phyloP scores from a whole-genome alignment of 768 basidiomycete species.

The Termitomyces sp. region DNA sequence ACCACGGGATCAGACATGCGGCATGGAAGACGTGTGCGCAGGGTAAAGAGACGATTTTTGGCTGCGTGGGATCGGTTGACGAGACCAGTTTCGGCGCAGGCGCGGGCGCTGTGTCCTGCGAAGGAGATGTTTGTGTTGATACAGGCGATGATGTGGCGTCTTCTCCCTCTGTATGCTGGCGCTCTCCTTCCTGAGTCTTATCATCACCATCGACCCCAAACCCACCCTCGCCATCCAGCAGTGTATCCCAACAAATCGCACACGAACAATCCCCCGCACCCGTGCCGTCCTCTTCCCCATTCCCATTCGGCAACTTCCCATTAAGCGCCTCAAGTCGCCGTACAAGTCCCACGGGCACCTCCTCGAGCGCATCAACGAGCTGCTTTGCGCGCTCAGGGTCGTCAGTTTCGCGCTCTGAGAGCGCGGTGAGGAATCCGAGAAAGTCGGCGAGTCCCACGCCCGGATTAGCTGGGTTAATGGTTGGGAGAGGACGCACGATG shows the following conservation, averaged over 20 bases:
- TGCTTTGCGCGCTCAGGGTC: conserved; percentile 63
- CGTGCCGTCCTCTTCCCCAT: conserved; percentile 20
- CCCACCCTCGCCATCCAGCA: conserved; percentile 45
- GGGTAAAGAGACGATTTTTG: conserved; percentile 61
- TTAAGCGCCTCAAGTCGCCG: conserved; percentile 53
- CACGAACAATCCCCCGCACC: conserved; percentile 42
- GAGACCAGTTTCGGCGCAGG: not conserved
- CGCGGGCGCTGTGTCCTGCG: not conserved
- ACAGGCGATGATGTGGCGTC: not conserved
- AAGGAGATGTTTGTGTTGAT: not conserved
- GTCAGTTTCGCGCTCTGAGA: conserved; percentile 35
- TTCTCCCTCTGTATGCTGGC: not conserved
- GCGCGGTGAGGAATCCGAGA: conserved; percentile 15
- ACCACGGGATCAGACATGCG: conserved; percentile 77
- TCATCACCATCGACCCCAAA: conserved; percentile 13
- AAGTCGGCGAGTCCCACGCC: conserved; percentile 11
- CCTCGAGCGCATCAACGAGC: conserved; percentile 58
- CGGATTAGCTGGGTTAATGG: not conserved
- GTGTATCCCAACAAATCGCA: conserved; percentile 72
- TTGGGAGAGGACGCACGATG: conserved; percentile 7
- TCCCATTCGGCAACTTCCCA: conserved; percentile 24
- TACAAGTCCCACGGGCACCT: conserved; percentile 61
- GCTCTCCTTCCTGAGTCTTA: not conserved
- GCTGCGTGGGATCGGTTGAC: conserved; percentile 15
- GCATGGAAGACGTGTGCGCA: conserved; percentile 83